phyloP scores from a whole-genome alignment of 2,329 filamentous ascomycete species.

The Colletotrichum sp. region DNA sequence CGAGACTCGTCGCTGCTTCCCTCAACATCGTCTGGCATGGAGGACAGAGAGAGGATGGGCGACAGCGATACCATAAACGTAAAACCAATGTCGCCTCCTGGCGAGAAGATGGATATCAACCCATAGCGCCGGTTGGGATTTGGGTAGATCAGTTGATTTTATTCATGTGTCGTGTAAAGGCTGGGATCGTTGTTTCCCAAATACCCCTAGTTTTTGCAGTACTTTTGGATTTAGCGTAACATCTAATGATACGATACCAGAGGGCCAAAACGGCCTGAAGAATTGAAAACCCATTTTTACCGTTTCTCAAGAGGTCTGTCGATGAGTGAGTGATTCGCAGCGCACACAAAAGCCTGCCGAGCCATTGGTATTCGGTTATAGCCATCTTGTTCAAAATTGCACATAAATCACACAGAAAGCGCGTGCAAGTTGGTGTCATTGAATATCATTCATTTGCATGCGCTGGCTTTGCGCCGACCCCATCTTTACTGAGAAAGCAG shows the following conservation, averaged over 20 bases:
- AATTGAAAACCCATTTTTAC: background rate
- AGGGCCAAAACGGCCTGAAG: background rate
- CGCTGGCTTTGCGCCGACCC: background rate
- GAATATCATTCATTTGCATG: background rate
- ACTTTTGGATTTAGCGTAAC: background rate
- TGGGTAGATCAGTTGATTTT: background rate
- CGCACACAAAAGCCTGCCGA: background rate
- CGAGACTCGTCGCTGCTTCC: slow-evolving; percentile 8
- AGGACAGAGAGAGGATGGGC: slow-evolving; percentile 4
- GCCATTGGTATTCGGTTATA: background rate
- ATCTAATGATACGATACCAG: slow-evolving; percentile 13
- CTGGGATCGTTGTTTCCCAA: background rate
- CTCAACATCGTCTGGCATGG: background rate
- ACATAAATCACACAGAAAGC: background rate
- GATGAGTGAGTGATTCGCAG: background rate
- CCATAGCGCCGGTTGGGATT: background rate
- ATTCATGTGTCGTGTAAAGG: background rate
- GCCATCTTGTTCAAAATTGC: background rate
- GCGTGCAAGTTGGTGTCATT: background rate
- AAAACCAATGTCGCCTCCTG: background rate
- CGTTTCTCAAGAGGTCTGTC: background rate
- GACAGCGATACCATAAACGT: background rate
- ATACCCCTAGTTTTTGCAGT: slow-evolving; percentile 10
- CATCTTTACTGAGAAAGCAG: background rate
- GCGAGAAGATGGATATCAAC: slow-evolving; percentile 19